Base-by-base conservation (phyloP, 2,329 filamentous ascomycete species). In the Hypoxylon sp. region DNA sequence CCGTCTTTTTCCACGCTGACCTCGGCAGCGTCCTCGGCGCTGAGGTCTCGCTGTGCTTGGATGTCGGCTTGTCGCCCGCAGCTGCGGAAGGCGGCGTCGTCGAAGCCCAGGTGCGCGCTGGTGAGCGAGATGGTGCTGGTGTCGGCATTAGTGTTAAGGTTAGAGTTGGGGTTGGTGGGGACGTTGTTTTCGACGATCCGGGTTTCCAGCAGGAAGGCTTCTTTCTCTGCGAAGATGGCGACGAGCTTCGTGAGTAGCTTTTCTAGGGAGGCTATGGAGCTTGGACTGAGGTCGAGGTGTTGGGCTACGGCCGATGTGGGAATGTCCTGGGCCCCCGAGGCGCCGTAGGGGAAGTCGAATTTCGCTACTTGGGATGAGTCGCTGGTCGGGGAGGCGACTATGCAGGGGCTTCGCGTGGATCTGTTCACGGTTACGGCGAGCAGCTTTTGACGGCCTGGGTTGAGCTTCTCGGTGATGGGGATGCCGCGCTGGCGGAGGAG, bases 351-450 rank as follows among this genome's bases (percentile, higher is more conserved):
- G 74, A 92, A 92, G 1, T 91, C 86, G 70, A 92, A 90, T 48
- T 80, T 85, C 60, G 82, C 83, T 2, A 85, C 81, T 25, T 81
- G 79, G 49, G 82, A 74, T 11, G 82, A 74, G 14, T 82, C 74
- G 20, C 81, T 81, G 6, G 81, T 84, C 4, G 88, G 85, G 1
- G 90, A 88, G 8, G 85, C 86, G 64, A 91, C 82, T 49, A 94
- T 85, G 74, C 89, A 91, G 2, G 91, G 91, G 7, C 84, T 87
- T 55, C 87, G 82, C 14, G 85, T 82, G 11, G 85, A 84, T 55
- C 92, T 87, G 77, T 93, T 90, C 54, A 94, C 83, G 3, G 88
- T 88, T 60, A 95, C 83, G 40, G 87, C 88, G 10, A 94, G 75
- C 50, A 89, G 86, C 64, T 85, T 83, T 33, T 82, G 80, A 2